Conservation (phyloP, 140 eudicot species). For the Erigeron philadelphicus region DNA sequence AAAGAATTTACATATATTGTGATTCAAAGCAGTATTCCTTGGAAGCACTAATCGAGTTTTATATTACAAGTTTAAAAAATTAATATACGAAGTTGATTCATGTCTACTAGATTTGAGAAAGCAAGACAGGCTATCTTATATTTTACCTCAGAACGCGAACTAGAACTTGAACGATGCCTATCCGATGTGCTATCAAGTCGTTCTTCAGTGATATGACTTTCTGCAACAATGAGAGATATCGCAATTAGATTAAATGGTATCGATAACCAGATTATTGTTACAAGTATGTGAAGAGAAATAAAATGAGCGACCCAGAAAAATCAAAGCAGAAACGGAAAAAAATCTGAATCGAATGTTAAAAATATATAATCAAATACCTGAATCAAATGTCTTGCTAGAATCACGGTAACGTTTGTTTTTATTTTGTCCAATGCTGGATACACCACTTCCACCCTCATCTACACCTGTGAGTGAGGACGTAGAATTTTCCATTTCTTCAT, state of each 20-base stretch:
- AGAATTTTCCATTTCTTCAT: constrained; percentile 55
- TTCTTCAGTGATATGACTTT: constrained; percentile 43
- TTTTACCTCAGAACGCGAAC: constrained; percentile 38
- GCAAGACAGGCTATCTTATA: not conserved
- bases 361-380: constrained; percentile 39
- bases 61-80: no score
- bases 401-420: constrained; percentile 65
- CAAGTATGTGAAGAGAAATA: not conserved
- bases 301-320: not conserved
- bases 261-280: constrained; percentile 1
- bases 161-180: constrained; percentile 32
- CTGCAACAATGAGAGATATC: constrained; percentile 39
- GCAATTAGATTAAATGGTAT: constrained; percentile 14
- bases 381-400: constrained; percentile 43
- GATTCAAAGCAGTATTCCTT: no score
- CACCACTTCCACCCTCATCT: constrained; percentile 47
- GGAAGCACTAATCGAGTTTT: no score
- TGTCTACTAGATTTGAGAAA: no score
- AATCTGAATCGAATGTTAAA: not conserved
- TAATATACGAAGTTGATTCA: no score
- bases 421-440: constrained; percentile 25
- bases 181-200: constrained; percentile 32
- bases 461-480: constrained; percentile 33
- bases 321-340: no score
- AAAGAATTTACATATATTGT: no score